Evolutionary conservation across 306 rosid species (phyloP).

Genomic region (Quercus agrifolia): DNA sequence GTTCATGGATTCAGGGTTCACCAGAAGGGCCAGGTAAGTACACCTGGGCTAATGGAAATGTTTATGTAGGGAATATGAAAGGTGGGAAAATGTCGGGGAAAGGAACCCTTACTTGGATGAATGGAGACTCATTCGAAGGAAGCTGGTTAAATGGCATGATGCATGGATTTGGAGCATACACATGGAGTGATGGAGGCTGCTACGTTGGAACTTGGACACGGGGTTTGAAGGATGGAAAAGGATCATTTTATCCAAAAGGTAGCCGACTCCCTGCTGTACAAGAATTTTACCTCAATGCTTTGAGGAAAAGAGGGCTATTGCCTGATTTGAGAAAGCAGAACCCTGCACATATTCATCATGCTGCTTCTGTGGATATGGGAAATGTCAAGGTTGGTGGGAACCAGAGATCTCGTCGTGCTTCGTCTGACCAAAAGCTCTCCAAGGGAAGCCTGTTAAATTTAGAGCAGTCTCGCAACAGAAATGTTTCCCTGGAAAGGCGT

Average conservation of each 20-base stretch:
- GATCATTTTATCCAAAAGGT: constrained; percentile 85
- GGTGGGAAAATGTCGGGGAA: constrained; percentile 93
- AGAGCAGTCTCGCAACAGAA: constrained; percentile 70
- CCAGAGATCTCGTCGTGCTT: constrained; percentile 48
- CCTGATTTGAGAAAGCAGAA: constrained; percentile 85
- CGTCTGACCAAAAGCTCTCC: constrained; percentile 49
- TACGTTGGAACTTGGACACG: constrained; percentile 97
- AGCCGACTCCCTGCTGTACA: constrained; percentile 83
- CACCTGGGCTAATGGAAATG: constrained; percentile 86
- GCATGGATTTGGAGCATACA: constrained; percentile 92
- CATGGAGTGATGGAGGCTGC: constrained; percentile 94
- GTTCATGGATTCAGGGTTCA: constrained; percentile 95
- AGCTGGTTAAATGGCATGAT: constrained; percentile 93
- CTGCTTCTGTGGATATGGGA: constrained; percentile 67
- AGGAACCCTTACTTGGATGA: constrained; percentile 93
- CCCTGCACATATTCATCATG: constrained; percentile 76
- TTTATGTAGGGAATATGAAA: constrained; percentile 91
- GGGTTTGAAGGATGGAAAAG: constrained; percentile 95
- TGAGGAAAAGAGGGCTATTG: constrained; percentile 87
- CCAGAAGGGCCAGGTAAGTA: constrained; percentile 98
- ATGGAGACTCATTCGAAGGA: constrained; percentile 91
- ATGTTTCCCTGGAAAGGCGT: constrained; percentile 89
- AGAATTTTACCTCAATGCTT: constrained; percentile 85
- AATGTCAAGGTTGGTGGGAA: constrained; percentile 54
- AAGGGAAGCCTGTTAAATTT: constrained; percentile 71